phyloP scores from a whole-genome alignment of 805 yeast genomes.

The Wickerhamiella australiensis region DNA sequence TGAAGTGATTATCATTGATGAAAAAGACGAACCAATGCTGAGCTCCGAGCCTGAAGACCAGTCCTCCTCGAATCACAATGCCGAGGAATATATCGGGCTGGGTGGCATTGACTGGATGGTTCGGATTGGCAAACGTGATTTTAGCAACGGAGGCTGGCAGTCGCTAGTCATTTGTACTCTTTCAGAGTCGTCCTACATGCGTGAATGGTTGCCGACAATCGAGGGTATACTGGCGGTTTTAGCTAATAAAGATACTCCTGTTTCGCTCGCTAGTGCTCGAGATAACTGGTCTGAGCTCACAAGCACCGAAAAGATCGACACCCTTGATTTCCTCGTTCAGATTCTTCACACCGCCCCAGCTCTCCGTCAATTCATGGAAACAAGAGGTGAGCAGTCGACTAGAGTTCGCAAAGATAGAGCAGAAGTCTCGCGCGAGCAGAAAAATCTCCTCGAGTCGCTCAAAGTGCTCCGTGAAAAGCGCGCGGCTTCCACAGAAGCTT shows the following conservation, averaged over 20 bases:
- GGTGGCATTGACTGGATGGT: constrained; percentile 51
- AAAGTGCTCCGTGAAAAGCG: constrained; percentile 35
- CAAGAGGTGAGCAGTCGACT: constrained; percentile 52
- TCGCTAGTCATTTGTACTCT: constrained; percentile 62
- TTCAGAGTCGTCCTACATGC: constrained; percentile 45
- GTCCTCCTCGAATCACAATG: constrained; percentile 17
- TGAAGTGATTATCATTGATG: too few species aligned
- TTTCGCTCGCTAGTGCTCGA: constrained; percentile 34
- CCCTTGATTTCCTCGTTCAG: constrained; percentile 51
- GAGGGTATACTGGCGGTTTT: constrained; percentile 51
- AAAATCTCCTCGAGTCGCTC: constrained; percentile 40
- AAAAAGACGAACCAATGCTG: constrained; percentile 23
- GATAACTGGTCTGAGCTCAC: constrained; percentile 46
- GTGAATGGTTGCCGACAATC: constrained; percentile 41
- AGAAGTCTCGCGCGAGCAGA: constrained; percentile 53
- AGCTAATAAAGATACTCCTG: constrained; percentile 32
- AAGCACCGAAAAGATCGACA: constrained; percentile 41
- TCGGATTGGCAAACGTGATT: constrained; percentile 57
- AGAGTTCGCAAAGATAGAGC: constrained; percentile 52
- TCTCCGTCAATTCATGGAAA: constrained; percentile 54
- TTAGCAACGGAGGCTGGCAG: constrained; percentile 80
- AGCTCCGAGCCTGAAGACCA: constrained; percentile 17
- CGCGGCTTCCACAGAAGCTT: constrained; percentile 11
- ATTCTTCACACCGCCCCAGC: constrained; percentile 46
- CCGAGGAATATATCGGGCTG: constrained; percentile 3